phyloP scores from a whole-genome alignment of 73 alveolate species.

The Tetrahymena elliotti region DNA sequence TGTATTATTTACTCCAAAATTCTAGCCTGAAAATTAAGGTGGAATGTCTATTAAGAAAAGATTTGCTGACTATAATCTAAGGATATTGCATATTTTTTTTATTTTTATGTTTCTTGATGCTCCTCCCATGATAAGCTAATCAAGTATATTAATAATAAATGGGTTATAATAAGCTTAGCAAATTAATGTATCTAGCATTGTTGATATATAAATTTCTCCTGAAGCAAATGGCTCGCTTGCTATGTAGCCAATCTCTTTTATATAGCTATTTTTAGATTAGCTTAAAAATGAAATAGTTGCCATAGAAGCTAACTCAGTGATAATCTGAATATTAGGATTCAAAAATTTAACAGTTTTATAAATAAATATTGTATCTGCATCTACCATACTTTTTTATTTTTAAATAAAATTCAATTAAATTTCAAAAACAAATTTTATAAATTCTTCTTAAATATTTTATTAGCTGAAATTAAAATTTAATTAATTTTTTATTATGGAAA shows the following conservation, averaged over 20 bases:
- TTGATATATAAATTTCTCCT: constrained; percentile 87
- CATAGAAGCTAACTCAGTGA: constrained; percentile 84
- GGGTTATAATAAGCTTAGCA: constrained; percentile 94
- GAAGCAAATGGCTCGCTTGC: constrained; percentile 91
- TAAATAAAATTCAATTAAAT: neutral
- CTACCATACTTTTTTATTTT: constrained; percentile 70
- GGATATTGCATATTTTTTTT: constrained; percentile 46
- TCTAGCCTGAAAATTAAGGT: constrained; percentile 7
- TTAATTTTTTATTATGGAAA: no score
- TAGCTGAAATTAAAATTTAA: no score
- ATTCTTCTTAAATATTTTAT: neutral
- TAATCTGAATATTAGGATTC: constrained; percentile 62
- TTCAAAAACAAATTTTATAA: neutral
- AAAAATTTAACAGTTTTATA: constrained; percentile 81
- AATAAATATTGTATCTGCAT: constrained; percentile 93
- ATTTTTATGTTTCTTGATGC: constrained; percentile 66
- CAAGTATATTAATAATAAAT: constrained; percentile 75
- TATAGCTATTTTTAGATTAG: constrained; percentile 61
- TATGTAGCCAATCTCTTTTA: constrained; percentile 64
- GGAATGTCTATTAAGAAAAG: constrained; percentile 57
- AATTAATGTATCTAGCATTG: constrained; percentile 91
- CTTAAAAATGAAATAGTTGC: constrained; percentile 73
- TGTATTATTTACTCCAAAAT: constrained; percentile 6
- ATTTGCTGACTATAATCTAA: constrained; percentile 51
- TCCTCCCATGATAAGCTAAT: constrained; percentile 88